Evolutionary conservation across 1,284 basidiomycete genomes (phyloP).

Genomic region (Marasmius oreades): DNA sequence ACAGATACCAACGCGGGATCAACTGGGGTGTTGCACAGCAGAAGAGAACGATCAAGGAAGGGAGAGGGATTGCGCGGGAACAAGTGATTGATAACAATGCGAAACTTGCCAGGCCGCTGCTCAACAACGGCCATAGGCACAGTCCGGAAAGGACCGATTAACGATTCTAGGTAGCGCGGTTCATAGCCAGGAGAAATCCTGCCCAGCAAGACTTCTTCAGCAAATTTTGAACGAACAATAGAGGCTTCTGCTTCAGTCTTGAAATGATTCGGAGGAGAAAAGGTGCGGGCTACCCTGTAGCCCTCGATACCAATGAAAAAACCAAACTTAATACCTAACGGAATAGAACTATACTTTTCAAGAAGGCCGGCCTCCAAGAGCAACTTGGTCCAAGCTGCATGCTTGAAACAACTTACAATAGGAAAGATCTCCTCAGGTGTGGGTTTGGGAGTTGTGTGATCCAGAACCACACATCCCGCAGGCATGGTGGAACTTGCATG

Average conservation of each 20-base stretch:
- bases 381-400: conserved; percentile 6
- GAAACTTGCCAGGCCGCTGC: conserved; percentile 11
- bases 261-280: conserved; percentile 12
- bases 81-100: conserved; percentile 13
- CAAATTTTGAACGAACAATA: conserved; percentile 5
- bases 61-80: conserved; percentile 1
- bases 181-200: conserved; percentile 8
- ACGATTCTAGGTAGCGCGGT: not conserved
- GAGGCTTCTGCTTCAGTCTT: not conserved
- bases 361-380: conserved; percentile 8
- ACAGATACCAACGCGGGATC: not conserved
- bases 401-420: conserved; percentile 2
- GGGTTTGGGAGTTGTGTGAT: not conserved
- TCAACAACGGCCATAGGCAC: conserved; percentile 10
- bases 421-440: conserved; percentile 2
- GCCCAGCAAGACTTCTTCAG: conserved; percentile 9
- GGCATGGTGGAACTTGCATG: not conserved
- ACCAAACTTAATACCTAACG: not conserved
- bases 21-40: not conserved
- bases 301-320: conserved; percentile 10
- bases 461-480: not conserved
- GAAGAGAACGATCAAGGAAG: too few species aligned
- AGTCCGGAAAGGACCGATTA: conserved; percentile 12
- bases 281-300: too few species aligned
- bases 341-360: conserved; percentile 6